These are phyloP conservation scores for Tulasnella sp. DNA, from an alignment of 768 basidiomycete species.

Conservation along the genomic window DNA sequence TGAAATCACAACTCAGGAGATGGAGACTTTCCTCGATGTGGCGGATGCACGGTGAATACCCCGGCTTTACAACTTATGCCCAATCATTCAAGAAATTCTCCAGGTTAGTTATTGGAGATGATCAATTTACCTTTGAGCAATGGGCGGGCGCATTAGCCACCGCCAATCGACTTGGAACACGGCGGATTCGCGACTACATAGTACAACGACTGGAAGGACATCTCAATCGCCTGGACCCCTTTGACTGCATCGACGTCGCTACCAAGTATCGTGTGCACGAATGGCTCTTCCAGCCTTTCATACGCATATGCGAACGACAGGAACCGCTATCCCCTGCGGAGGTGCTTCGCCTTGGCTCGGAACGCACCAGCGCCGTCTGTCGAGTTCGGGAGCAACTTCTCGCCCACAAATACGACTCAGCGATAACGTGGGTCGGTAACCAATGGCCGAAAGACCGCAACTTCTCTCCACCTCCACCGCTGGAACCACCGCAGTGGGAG, in stretches of 20 bases:
- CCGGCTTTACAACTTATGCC: background rate
- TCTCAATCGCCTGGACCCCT: background rate
- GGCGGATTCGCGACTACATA: background rate
- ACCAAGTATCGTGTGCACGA: background rate
- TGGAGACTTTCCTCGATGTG: background rate
- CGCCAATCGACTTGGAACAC: background rate
- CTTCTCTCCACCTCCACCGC: background rate
- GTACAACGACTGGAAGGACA: background rate
- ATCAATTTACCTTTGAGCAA: background rate
- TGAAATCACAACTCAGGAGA: background rate
- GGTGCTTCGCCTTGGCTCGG: background rate
- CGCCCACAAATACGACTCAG: background rate
- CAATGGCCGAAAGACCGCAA: background rate
- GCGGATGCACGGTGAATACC: background rate
- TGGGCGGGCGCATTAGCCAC: background rate
- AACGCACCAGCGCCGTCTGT: background rate
- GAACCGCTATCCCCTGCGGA: background rate
- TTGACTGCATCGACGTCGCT: background rate
- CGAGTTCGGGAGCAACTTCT: background rate
- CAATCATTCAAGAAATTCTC: too few species aligned
- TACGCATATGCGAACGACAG: background rate
- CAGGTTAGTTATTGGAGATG: background rate
- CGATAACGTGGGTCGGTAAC: background rate
- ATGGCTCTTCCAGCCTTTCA: background rate
- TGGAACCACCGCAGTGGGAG: background rate